Percentiles rank a stretch among this genome's conserved stretches.
phyloP scores from a whole-genome alignment of 148 eudicot species.

The Cornus kousa region DNA sequence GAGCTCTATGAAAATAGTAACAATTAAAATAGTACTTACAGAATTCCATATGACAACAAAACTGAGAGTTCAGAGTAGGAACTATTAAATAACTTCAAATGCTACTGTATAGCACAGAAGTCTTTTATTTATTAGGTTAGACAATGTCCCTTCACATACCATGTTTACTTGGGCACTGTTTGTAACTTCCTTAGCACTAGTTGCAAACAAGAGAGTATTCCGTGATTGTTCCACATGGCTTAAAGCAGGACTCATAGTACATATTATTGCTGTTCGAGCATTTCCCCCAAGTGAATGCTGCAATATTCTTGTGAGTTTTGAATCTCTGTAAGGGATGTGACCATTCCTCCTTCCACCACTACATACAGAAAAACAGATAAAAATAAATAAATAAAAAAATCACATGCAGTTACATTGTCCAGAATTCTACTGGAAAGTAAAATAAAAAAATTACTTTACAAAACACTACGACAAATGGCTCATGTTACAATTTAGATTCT shows the following conservation, averaged over 20 bases:
- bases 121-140: neutral
- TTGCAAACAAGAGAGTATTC: constrained; percentile 88
- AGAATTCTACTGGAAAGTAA: neutral
- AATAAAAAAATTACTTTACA: neutral
- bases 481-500: neutral
- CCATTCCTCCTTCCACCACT: constrained; percentile 79
- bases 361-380: constrained; percentile 20
- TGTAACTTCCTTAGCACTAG: constrained; percentile 93
- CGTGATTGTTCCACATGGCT: constrained; percentile 96
- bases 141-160: constrained; percentile 41
- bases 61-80: neutral
- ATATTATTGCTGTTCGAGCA: constrained; percentile 95
- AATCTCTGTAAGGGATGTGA: constrained; percentile 95
- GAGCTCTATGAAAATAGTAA: neutral
- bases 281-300: constrained; percentile 97
- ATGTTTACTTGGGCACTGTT: constrained; percentile 87
- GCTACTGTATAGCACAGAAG: neutral
- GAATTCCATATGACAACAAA: neutral
- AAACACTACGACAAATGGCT: neutral
- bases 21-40: neutral
- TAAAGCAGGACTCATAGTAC: constrained; percentile 95
- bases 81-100: neutral
- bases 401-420: neutral
- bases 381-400: neutral
- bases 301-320: constrained; percentile 91